Percentiles rank a stretch among this genome's conserved stretches.
These are phyloP conservation scores for Eremochloa ophiuroides DNA, from an alignment of 176 grass and related monocot species.

Conservation along the genomic window DNA sequence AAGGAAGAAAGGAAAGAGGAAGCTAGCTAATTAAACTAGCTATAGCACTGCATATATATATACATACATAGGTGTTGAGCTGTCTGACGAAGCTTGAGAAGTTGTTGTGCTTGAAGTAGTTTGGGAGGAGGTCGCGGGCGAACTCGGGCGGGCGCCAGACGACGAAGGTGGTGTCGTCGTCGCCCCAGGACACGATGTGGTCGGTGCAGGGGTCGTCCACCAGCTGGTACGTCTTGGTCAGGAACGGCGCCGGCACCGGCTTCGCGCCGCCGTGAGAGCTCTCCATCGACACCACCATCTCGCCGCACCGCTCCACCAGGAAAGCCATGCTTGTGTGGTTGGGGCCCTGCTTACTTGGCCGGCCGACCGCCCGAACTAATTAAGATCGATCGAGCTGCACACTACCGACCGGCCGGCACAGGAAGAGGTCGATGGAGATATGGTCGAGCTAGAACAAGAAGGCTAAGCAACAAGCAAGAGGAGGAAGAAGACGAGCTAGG, in stretches of 20 bases:
- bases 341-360: too few species aligned
- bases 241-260: conserved; percentile 83
- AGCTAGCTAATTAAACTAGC: too few species aligned
- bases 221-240: conserved; percentile 94
- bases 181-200: conserved; percentile 96
- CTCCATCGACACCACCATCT: conserved; percentile 77
- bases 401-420: too few species aligned
- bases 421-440: background rate
- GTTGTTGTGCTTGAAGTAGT: conserved; percentile 99
- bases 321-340: conserved; percentile 40
- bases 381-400: too few species aligned
- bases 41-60: background rate
- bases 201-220: conserved; percentile 98
- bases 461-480: background rate
- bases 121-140: conserved; percentile 82
- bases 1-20: too few species aligned
- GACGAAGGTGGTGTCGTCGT: conserved; percentile 85
- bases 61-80: conserved; percentile 93
- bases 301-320: conserved; percentile 62
- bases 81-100: conserved; percentile 98
- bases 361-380: background rate
- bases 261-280: conserved; percentile 35
- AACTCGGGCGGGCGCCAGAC: conserved; percentile 90
- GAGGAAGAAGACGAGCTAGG: background rate
- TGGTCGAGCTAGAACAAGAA: too few species aligned